Base-by-base conservation (phyloP, 2,329 filamentous ascomycete species). In the Fusarium vanettenii region DNA sequence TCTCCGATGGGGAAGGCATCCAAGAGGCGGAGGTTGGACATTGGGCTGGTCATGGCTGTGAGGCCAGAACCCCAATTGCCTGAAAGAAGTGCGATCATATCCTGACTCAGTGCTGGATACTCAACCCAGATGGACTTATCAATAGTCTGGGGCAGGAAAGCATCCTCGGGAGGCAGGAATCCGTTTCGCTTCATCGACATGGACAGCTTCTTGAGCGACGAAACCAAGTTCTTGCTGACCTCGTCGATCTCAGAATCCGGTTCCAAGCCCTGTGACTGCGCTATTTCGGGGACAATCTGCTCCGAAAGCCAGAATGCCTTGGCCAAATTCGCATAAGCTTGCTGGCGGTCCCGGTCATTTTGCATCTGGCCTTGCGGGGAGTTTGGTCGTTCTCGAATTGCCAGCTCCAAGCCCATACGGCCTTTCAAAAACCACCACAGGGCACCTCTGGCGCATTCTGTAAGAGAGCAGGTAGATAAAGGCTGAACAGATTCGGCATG, bases 371-470 rank as follows among this genome's bases (percentile, higher is more conserved):
- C 85, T 70, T 91, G 88, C 6, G 88, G 86, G 8, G 82, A 78
- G 41, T 61, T 80, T 33, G 92, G 88, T 8, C 90, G 88, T 62
- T 90, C 91, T 70, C 94, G 89, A 56, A 97, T 91, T 43, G 92
- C 87, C 14, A 85, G 83, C 81, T 98, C 95, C 61, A 98, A 87
- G 11, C 92, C 91, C 79, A 92, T 90, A 71, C 95, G 92, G 22
- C 95, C 95, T 76, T 91, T 93, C 55, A 97, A 81, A 79, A 98
- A 97, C 95, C 95, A 98, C 95, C 95, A 98, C 1, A 94, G 86
- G 5, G 91, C 92, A 27, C 92, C 92, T 67, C 94, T 89, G 11
- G 93, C 87, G 85, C 95, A 92, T 69, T 95, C 90, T 56, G 88
- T 86, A 1, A 92, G 87, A 0, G 90, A 86, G 60, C 90, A 92